Base-by-base conservation (phyloP, 2,329 filamentous ascomycete genomes). In the Venturia effusa region DNA sequence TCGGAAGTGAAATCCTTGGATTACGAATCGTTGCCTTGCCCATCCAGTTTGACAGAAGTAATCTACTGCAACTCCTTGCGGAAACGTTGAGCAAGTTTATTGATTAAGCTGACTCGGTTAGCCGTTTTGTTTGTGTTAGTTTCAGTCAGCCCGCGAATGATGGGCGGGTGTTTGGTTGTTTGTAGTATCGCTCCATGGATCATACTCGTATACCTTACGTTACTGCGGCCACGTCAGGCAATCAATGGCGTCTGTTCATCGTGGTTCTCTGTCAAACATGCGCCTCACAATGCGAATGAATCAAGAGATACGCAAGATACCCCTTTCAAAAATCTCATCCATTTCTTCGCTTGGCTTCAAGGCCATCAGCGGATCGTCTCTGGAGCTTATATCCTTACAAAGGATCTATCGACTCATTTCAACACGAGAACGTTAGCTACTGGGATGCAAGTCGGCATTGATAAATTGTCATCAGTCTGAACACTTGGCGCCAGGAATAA, bases 1-100 rank as follows among this genome's bases (percentile, higher is more conserved):
- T 27, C 10, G 45, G 45, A n/a, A 57, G 30, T 7, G 51, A 30
- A 34, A 24, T 34, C 15, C 27, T 17, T 57, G 6, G 51, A 30
- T 57, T 57, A 57, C 51, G 34, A 57, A 57, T 34, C 51, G n/a
- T 51, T 22, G 45, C 22, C 22, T 51, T 17, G 48, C 48, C 48
- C 32, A 24, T 34, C n/a, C n/a, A n/a, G 51, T 57, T 57, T 57
- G 51, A 57, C 27, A 22, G 27, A n/a, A 8, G 51, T 19, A 34
- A 57, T 57, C 30, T 57, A 34, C 51, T n/a, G 27, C 15, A 6
- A 8, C 51, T 57, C 51, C 27, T 34, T 57, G 27, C 51, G 51
- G 51, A 57, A 57, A 57, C 51, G n/a, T 8, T 57, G 27, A 57
- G 51, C 51, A 57, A 57, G 51, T 57, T 57, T 32, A 34, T 57